phyloP scores from a whole-genome alignment of 2,329 filamentous ascomycete species.

The Aspergillus fumigatiaffinis region DNA sequence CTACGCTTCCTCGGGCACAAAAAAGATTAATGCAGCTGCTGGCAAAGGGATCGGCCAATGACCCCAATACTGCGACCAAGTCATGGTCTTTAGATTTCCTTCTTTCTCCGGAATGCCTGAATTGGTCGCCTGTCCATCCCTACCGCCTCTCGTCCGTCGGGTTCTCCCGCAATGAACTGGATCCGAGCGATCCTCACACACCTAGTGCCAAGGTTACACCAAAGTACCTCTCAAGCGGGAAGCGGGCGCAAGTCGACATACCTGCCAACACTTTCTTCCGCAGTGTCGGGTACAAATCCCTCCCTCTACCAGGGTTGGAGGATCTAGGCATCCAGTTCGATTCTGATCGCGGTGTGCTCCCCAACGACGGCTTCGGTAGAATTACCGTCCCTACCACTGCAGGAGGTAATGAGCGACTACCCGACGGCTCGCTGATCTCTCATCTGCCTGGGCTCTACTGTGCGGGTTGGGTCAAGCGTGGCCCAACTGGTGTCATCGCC shows the following conservation, averaged over 20 bases:
- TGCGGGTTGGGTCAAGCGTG: conserved; percentile 93
- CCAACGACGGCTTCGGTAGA: conserved; percentile 76
- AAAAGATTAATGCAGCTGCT: conserved; percentile 78
- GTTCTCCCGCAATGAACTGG: conserved; percentile 56
- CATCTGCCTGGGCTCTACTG: conserved; percentile 76
- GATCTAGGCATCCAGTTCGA: conserved; percentile 78
- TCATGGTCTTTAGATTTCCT: conserved; percentile 85
- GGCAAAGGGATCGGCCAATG: conserved; percentile 63
- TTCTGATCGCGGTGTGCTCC: conserved; percentile 66
- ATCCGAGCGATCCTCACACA: conserved; percentile 52
- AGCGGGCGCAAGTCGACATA: conserved; percentile 48
- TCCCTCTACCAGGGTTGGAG: conserved; percentile 68
- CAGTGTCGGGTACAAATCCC: conserved; percentile 91
- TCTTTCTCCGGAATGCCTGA: conserved; percentile 70
- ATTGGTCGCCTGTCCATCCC: conserved; percentile 45
- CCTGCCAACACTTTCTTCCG: conserved; percentile 74
- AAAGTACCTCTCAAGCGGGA: conserved; percentile 47
- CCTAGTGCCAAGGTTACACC: conserved; percentile 43
- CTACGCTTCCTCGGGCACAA: conserved; percentile 68
- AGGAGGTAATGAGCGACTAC: conserved; percentile 21
- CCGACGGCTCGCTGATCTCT: conserved; percentile 40
- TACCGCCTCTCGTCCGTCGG: conserved; percentile 59
- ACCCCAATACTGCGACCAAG: conserved; percentile 50
- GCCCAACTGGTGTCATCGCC: conserved; percentile 92
- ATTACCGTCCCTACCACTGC: conserved; percentile 47